These are phyloP conservation scores for Candida albicans DNA, from an alignment of 1,139 yeast species.

Conservation along the genomic window DNA sequence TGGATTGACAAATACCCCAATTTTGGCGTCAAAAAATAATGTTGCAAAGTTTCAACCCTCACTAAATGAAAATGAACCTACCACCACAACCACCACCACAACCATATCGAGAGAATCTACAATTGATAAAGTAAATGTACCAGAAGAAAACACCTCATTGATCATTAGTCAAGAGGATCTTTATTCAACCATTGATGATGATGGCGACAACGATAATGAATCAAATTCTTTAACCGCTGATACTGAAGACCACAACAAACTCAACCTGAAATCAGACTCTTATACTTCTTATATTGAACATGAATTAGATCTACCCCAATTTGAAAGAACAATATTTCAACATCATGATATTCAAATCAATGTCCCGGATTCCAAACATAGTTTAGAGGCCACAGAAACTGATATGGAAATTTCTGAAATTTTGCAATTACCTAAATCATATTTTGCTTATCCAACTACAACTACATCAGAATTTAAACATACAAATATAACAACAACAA, in stretches of 20 bases:
- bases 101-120: neutral
- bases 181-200: constrained; percentile 2
- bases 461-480: neutral
- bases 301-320: constrained; percentile 4
- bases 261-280: neutral
- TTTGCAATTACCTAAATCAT: neutral
- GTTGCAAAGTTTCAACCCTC: neutral
- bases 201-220: too few relatives aligned
- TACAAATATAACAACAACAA: neutral
- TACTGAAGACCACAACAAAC: neutral
- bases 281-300: neutral
- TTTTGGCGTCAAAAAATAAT: neutral
- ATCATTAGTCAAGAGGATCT: constrained; percentile 1
- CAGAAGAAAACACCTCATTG: neutral
- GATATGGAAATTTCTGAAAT: constrained; percentile 1
- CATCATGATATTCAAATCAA: constrained; percentile 9
- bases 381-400: constrained; percentile 8
- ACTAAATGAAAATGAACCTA: neutral
- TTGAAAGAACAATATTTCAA: constrained; percentile 13
- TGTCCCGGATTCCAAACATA: constrained; percentile 10
- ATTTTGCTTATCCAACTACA: neutral
- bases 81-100: neutral
- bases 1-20: neutral
- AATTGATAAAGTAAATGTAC: neutral
- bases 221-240: neutral